phyloP scores from a whole-genome alignment of 75 land plant species.

The Sequoiadendron giganteum region DNA sequence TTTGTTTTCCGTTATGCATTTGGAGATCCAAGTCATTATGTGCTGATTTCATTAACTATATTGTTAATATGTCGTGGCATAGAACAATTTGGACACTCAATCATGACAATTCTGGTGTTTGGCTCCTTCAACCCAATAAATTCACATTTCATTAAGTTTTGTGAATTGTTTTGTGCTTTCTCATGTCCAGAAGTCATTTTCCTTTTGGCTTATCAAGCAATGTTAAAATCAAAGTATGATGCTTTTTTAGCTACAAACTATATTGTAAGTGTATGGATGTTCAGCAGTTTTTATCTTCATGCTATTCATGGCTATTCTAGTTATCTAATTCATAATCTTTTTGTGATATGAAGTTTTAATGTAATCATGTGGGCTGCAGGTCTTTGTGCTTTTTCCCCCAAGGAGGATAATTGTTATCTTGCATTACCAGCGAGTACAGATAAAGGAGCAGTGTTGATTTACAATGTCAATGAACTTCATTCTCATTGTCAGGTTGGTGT shows the following conservation, averaged over 20 bases:
- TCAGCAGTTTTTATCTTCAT: background rate
- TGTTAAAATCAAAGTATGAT: background rate
- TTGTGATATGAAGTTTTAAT: slow-evolving; percentile 10
- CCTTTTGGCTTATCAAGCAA: background rate
- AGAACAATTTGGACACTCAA: background rate
- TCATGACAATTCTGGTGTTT: background rate
- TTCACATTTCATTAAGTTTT: background rate
- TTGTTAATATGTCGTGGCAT: background rate
- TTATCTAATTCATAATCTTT: background rate
- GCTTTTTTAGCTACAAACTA: background rate
- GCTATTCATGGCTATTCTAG: background rate
- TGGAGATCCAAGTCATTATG: too few relatives aligned
- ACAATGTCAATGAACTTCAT: slow-evolving; percentile 71
- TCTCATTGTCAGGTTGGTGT: slow-evolving; percentile 72
- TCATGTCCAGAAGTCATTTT: background rate
- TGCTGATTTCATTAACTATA: background rate
- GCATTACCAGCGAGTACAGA: slow-evolving; percentile 80
- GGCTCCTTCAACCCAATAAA: background rate
- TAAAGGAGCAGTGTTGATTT: slow-evolving; percentile 61
- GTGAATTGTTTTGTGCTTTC: background rate
- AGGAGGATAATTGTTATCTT: slow-evolving; percentile 61
- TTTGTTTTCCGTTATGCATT: too few relatives aligned
- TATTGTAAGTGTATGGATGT: background rate
- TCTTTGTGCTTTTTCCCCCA: slow-evolving; percentile 77
- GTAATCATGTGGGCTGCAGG: slow-evolving; percentile 29